Evolutionary conservation across 208 protist species (phyloP).

Genomic region (Wallacemonas sp.): DNA sequence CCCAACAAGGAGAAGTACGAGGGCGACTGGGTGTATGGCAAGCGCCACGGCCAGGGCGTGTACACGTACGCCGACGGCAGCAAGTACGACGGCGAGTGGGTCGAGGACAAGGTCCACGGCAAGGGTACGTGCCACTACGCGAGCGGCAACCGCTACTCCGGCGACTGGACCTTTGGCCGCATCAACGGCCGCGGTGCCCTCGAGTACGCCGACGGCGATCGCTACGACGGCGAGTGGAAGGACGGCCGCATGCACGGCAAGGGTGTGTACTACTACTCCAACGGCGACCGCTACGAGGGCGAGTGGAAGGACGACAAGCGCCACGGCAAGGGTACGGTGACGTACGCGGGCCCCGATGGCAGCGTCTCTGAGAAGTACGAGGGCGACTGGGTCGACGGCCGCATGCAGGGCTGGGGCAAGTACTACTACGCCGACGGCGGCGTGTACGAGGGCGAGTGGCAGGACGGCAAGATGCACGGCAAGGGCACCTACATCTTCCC

Average conservation of each 20-base stretch:
- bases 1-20: constrained; percentile 94
- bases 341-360: constrained; percentile 92
- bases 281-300: constrained; percentile 91
- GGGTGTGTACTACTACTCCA: constrained; percentile 89
- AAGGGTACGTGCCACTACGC: constrained; percentile 92
- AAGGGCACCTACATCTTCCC: constrained; percentile 93
- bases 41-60: constrained; percentile 91
- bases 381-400: constrained; percentile 93
- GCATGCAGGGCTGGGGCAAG: constrained; percentile 95
- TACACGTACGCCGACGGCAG: constrained; percentile 94
- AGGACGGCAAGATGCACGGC: constrained; percentile 92
- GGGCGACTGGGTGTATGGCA: constrained; percentile 95
- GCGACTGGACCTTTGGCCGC: constrained; percentile 90
- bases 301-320: constrained; percentile 94
- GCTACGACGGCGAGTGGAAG: constrained; percentile 93
- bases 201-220: constrained; percentile 91
- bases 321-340: constrained; percentile 90
- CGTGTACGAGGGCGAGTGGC: constrained; percentile 92
- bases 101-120: constrained; percentile 94
- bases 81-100: constrained; percentile 93
- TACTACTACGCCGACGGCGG: constrained; percentile 94
- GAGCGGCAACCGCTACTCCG: constrained; percentile 89
- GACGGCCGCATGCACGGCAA: constrained; percentile 94
- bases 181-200: constrained; percentile 92
- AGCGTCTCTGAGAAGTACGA: constrained; percentile 93